phyloP scores from a whole-genome alignment of 768 basidiomycete genomes.

The Podaxis pistillaris region DNA sequence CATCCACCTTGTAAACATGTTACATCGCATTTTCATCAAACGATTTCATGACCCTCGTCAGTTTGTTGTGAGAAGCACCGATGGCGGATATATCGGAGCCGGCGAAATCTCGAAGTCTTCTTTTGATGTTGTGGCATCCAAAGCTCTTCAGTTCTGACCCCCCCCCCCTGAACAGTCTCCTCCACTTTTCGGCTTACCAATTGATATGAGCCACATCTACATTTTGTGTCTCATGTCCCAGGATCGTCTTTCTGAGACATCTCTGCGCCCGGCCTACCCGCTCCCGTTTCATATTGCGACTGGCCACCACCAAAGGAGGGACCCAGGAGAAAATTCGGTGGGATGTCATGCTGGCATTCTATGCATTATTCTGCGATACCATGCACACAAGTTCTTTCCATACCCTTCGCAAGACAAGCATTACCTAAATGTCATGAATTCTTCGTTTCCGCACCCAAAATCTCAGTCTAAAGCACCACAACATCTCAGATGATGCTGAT shows the following conservation, averaged over 20 bases:
- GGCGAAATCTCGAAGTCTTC: slow-evolving; percentile 8
- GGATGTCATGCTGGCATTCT: background rate
- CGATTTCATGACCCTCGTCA: background rate
- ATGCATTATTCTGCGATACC: background rate
- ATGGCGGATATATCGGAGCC: slow-evolving; percentile 12
- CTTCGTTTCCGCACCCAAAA: background rate
- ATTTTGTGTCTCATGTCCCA: no score
- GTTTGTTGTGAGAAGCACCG: background rate
- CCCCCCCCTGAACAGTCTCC: background rate
- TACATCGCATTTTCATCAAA: background rate
- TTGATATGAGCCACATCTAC: background rate
- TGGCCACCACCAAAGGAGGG: background rate
- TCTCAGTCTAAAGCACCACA: background rate
- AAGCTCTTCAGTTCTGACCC: background rate
- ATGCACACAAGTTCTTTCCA: background rate
- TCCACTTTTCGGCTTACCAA: background rate
- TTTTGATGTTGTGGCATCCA: background rate
- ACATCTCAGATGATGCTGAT: background rate
- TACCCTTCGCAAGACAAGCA: background rate
- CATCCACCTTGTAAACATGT: background rate
- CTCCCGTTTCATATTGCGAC: background rate
- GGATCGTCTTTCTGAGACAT: no score
- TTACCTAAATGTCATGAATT: slow-evolving; percentile 5
- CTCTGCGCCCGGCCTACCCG: background rate
- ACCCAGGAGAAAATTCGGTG: slow-evolving; percentile 13